Conservation (phyloP, 176 grass and related monocot species). For the Calamus simplicifolius region DNA sequence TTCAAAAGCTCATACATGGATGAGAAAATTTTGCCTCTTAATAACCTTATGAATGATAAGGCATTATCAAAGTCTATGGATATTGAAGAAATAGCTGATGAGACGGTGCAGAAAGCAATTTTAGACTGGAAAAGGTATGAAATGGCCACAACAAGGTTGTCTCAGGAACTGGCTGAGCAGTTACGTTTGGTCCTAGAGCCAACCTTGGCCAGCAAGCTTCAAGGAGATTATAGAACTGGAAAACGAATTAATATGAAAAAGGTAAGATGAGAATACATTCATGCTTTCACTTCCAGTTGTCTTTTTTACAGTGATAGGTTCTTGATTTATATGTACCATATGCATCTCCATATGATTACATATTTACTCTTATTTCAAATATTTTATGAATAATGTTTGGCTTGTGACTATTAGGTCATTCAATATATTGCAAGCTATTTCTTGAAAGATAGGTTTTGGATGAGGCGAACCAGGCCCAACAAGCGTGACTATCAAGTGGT, state of each 20-base stretch:
- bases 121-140: slow-evolving; percentile 77
- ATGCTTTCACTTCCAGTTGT: too few species aligned
- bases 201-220: slow-evolving; percentile 95
- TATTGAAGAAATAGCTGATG: slow-evolving; percentile 30
- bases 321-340: too few species aligned
- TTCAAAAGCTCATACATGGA: slow-evolving; percentile 42
- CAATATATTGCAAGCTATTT: slow-evolving; percentile 92
- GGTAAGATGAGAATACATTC: slow-evolving; percentile 32
- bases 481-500: slow-evolving; percentile 96
- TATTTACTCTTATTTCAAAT: too few species aligned
- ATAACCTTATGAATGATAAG: slow-evolving; percentile 20
- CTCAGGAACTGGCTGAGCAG: slow-evolving; percentile 90
- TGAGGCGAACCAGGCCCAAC: slow-evolving; percentile 87
- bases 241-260: slow-evolving; percentile 99
- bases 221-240: slow-evolving; percentile 99
- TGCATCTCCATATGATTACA: too few species aligned
- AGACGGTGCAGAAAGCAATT: slow-evolving; percentile 30
- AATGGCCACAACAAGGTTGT: slow-evolving; percentile 59
- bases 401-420: slow-evolving; percentile 60
- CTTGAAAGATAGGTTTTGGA: slow-evolving; percentile 88
- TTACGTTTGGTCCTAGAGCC: slow-evolving; percentile 93
- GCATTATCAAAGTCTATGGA: slow-evolving; percentile 34
- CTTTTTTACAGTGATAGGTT: too few species aligned
- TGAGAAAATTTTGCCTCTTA: slow-evolving; percentile 28
- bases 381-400: slow-evolving; percentile 3